A percentile compares a stretch with the other conserved stretches of the same genome.
Evolutionary conservation across 179 eudicot genomes (phyloP).

Genomic region (Beta macrorhiza): DNA sequence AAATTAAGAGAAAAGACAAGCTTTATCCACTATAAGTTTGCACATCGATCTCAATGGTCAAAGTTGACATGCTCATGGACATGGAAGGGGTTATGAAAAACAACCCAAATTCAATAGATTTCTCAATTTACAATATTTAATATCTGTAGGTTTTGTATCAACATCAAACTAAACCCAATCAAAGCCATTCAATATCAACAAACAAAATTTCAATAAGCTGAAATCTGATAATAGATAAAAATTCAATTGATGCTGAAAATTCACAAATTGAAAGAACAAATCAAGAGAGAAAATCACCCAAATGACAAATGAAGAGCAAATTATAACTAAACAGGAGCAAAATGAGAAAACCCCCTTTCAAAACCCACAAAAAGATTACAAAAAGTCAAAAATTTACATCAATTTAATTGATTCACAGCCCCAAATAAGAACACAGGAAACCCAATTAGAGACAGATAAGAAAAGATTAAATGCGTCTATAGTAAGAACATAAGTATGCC

Average conservation of each 20-base stretch:
- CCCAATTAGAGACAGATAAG: too few relatives aligned
- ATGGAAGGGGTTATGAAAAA: background rate
- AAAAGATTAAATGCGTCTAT: background rate
- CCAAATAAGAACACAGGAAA: background rate
- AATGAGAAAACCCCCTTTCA: constrained; percentile 7
- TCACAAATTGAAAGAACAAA: background rate
- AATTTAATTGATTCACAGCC: constrained; percentile 8
- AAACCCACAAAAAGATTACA: background rate
- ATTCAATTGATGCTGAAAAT: background rate
- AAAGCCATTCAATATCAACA: constrained; percentile 3
- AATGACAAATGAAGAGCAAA: constrained; percentile 4
- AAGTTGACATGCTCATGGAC: background rate
- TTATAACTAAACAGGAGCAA: background rate
- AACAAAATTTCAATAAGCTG: constrained; percentile 5
- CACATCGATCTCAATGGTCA: constrained; percentile 24
- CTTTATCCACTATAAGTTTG: background rate
- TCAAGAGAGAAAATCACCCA: background rate
- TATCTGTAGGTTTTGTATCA: background rate
- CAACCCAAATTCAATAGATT: background rate
- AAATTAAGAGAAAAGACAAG: background rate
- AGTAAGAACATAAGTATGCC: background rate
- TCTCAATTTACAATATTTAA: background rate
- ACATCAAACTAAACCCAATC: background rate
- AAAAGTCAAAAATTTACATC: constrained; percentile 6
- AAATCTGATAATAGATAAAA: constrained; percentile 6